Evolutionary conservation across 768 basidiomycete species (phyloP).

Genomic region (Suillus occidentalis): DNA sequence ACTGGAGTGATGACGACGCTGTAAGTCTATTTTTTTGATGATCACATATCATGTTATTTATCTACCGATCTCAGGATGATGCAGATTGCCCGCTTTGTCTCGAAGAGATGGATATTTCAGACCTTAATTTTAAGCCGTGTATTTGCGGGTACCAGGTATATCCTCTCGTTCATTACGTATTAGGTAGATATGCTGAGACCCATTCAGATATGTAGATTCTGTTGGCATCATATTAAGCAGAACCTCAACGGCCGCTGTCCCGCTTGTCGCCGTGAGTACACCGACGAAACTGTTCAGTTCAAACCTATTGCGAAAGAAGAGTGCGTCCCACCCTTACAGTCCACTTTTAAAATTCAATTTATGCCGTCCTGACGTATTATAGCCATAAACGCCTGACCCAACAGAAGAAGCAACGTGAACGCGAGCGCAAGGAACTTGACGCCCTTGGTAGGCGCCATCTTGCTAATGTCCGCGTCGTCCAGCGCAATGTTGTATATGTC

Average conservation of each 20-base stretch:
- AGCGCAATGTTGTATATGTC: constrained; percentile 94
- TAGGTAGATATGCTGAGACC: neutral
- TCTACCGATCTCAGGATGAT: constrained; percentile 70
- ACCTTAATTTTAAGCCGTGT: constrained; percentile 99
- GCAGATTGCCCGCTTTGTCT: constrained; percentile 97
- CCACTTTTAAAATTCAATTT: constrained; percentile 16
- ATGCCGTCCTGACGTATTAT: constrained; percentile 16
- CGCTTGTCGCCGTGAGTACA: constrained; percentile 91
- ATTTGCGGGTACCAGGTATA: constrained; percentile 95
- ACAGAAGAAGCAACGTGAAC: constrained; percentile 92
- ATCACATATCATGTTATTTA: constrained; percentile 16
- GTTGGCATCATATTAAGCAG: constrained; percentile 97
- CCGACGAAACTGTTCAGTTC: constrained; percentile 91
- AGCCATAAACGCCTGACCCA: constrained; percentile 95
- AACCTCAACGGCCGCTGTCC: constrained; percentile 96
- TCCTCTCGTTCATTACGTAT: constrained; percentile 16
- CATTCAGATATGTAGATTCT: constrained; percentile 95
- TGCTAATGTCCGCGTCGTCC: constrained; percentile 93
- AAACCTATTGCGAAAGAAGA: constrained; percentile 94
- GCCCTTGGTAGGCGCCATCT: constrained; percentile 80
- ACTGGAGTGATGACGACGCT: constrained; percentile 92
- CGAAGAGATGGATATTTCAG: constrained; percentile 98
- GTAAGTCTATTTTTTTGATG: constrained; percentile 40
- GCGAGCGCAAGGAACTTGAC: constrained; percentile 94
- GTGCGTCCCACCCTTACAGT: constrained; percentile 51